Evolutionary conservation across 305 asterid genomes (phyloP), one percentile per base, ranked within the genome.

Genomic region (Ruellia speciosa): DNA sequence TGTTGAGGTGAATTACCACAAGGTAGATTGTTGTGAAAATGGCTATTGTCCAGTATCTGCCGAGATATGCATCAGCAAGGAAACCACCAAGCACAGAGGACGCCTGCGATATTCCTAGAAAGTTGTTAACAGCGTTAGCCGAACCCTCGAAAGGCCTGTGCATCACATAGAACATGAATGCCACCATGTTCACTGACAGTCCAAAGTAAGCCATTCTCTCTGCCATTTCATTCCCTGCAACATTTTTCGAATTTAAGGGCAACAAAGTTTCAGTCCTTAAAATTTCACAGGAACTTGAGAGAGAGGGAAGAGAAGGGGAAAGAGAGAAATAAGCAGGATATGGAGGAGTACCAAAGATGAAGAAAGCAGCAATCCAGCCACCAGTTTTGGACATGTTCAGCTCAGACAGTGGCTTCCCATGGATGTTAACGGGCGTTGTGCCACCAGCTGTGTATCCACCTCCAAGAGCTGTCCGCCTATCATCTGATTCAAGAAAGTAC

Each of bases 191-290:
- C 20, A 90, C 98, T 3, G 98, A 90, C 12, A 90, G 81, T 17
- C 98, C 98, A 64, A 85, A 90, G 67, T 90, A 90, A 51, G 98
- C 96, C 96, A 90, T 90, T 69, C 98, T 85, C 78, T 90, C 98
- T 7, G 98, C 96, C 95, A 90, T 90, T 74, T 90, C 98, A 65
- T 90, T 90, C 64, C 98, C 97, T 88, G 82, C 12, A 62, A 14
- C 51, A 20, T 3, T 11, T 41, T 9, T 20, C 0, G 54, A 28
- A 13, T 0, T n/a, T 12, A 43, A n/a, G 11, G 14, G 5, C 6
- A 13, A 0, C 49, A 14, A 14, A 10, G 24, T 20, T 28, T 33
- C 41, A 53, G 17, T 53, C 4, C 3, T 5, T 7, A 9, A 0
- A 12, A 43, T 43, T 5, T 24, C 31, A 24, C 31, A 24, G 31